These are phyloP conservation scores for Jimgerdemannia flammicorona DNA, from an alignment of 192 early-diverging fungal species.

Conservation along the genomic window DNA sequence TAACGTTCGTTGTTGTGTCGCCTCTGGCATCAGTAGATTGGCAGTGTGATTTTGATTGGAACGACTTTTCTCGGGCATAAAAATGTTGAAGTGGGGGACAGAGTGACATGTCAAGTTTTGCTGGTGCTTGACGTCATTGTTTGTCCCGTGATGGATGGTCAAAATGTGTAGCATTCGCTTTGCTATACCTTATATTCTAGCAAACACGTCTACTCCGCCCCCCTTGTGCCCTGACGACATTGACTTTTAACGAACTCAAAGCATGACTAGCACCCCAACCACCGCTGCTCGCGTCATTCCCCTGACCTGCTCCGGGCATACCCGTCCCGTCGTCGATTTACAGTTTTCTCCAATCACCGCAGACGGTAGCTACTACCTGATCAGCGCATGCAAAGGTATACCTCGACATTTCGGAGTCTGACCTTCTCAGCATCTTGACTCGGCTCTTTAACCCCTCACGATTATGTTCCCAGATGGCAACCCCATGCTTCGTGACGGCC, in stretches of 20 bases:
- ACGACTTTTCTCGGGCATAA: too few relatives aligned
- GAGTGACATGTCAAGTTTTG: too few relatives aligned
- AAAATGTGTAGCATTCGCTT: too few relatives aligned
- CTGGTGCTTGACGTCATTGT: too few relatives aligned
- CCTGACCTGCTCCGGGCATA: conserved; percentile 87
- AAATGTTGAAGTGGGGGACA: too few relatives aligned
- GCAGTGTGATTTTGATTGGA: too few relatives aligned
- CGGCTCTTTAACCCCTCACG: not conserved
- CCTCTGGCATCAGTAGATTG: too few relatives aligned
- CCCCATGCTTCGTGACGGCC: conserved; percentile 82
- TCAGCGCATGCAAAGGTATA: conserved; percentile 85
- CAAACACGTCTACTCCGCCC: not conserved
- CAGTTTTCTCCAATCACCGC: conserved; percentile 71
- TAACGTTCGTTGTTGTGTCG: too few relatives aligned
- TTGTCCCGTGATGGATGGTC: too few relatives aligned
- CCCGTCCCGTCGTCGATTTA: conserved; percentile 86
- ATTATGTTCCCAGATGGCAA: conserved; percentile 57
- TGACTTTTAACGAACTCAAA: not conserved
- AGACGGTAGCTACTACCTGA: conserved; percentile 74
- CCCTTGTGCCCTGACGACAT: not conserved
- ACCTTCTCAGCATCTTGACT: not conserved
- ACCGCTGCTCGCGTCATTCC: conserved; percentile 59
- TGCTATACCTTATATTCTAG: too few relatives aligned
- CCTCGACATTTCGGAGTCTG: too few relatives aligned
- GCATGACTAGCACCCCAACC: conserved; percentile 7